Evolutionary conservation across 1,284 basidiomycete species (phyloP).

Genomic region (Rhodofomes roseus): DNA sequence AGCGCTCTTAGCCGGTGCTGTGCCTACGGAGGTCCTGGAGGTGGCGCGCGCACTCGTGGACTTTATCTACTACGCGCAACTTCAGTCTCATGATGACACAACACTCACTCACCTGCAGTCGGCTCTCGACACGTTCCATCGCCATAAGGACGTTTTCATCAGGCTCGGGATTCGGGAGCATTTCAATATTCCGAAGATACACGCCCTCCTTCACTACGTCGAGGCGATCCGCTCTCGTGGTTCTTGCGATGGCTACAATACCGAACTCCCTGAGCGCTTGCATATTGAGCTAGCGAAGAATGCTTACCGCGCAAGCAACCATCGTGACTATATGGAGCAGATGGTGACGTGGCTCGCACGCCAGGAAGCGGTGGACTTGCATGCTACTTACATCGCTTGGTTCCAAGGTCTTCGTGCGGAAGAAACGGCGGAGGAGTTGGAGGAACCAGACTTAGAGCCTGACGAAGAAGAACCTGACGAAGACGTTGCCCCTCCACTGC

Average conservation of each 20-base stretch:
- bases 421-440: too few relatives aligned
- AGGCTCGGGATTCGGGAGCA: slow-evolving; percentile 13
- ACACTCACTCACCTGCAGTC: slow-evolving; percentile 16
- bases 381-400: neutral
- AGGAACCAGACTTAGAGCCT: too few relatives aligned
- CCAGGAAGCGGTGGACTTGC: slow-evolving; percentile 2
- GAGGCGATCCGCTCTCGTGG: slow-evolving; percentile 11
- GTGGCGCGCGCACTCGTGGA: slow-evolving; percentile 21
- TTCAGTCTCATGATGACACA: slow-evolving; percentile 15
- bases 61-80: slow-evolving; percentile 27
- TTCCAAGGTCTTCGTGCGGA: too few relatives aligned
- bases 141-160: slow-evolving; percentile 19
- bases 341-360: slow-evolving; percentile 20
- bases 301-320: slow-evolving; percentile 21
- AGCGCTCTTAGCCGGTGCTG: slow-evolving; percentile 14
- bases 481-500: too few relatives aligned
- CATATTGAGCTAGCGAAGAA: slow-evolving; percentile 14
- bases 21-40: slow-evolving; percentile 4
- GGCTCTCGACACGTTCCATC: slow-evolving; percentile 22
- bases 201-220: slow-evolving; percentile 14
- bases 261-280: slow-evolving; percentile 15
- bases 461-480: too few relatives aligned
- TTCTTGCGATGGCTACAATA: slow-evolving; percentile 24
- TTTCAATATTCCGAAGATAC: slow-evolving; percentile 23
- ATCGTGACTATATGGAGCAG: slow-evolving; percentile 24